phyloP scores from a whole-genome alignment of 345 rosid genomes.

The Eucalyptus tenuipes region DNA sequence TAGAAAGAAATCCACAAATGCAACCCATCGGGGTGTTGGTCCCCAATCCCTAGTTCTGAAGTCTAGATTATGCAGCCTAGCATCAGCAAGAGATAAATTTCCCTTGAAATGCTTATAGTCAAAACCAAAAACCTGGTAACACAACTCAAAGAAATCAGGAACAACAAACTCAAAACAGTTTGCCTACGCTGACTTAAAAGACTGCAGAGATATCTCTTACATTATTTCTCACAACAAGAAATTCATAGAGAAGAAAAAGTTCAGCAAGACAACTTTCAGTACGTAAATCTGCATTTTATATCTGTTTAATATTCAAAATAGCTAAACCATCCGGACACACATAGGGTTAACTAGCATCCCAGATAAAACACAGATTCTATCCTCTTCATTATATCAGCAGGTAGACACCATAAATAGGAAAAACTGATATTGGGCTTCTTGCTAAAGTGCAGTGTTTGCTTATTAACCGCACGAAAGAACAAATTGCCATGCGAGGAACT shows the following conservation, averaged over 20 bases:
- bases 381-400: not conserved
- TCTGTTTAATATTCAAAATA: not conserved
- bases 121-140: slow-evolving; percentile 65
- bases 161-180: not conserved
- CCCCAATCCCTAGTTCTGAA: slow-evolving; percentile 96
- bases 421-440: not conserved
- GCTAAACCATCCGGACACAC: not conserved
- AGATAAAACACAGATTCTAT: not conserved
- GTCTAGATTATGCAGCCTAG: slow-evolving; percentile 25
- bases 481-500: not conserved
- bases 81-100: slow-evolving; percentile 25
- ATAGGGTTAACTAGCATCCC: not conserved
- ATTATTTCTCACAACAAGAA: not conserved
- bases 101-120: slow-evolving; percentile 67
- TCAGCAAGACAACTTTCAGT: not conserved
- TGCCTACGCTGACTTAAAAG: not conserved
- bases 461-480: not conserved
- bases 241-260: not conserved
- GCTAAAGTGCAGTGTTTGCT: not conserved
- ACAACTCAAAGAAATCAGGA: not conserved
- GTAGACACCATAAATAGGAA: not conserved
- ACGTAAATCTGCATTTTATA: not conserved
- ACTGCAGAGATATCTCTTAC: not conserved
- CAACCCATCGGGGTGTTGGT: slow-evolving; percentile 98
- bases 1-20: slow-evolving; percentile 95